phyloP scores from a whole-genome alignment of 371 early-diverging fungal genomes.

The Rhizopus stolonifer region DNA sequence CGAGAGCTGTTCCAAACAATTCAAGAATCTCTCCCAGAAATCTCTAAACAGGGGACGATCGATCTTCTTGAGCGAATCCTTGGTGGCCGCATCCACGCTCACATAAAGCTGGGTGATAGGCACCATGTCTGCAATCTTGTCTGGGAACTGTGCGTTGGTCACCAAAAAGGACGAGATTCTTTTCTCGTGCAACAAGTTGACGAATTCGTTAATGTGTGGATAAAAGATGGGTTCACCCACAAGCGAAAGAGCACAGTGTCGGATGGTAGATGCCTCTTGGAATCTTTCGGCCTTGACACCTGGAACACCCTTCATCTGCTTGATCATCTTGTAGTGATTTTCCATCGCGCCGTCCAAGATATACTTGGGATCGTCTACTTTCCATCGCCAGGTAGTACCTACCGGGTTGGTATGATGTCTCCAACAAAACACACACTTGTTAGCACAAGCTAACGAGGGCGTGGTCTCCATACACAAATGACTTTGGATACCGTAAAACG shows the following conservation, averaged over 20 bases:
- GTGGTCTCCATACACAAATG: slow-evolving; percentile 75
- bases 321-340: slow-evolving; percentile 79
- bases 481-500: slow-evolving; percentile 69
- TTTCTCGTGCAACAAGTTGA: slow-evolving; percentile 65
- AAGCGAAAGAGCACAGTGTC: slow-evolving; percentile 74
- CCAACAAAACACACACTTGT: slow-evolving; percentile 86
- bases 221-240: slow-evolving; percentile 85
- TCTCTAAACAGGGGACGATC: slow-evolving; percentile 81
- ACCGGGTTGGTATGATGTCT: slow-evolving; percentile 83
- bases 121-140: slow-evolving; percentile 62
- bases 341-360: slow-evolving; percentile 76
- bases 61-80: slow-evolving; percentile 76
- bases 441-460: slow-evolving; percentile 77
- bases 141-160: slow-evolving; percentile 84
- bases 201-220: slow-evolving; percentile 82
- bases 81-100: slow-evolving; percentile 78
- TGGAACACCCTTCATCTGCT: slow-evolving; percentile 78
- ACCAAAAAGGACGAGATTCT: slow-evolving; percentile 80
- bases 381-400: slow-evolving; percentile 76
- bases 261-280: slow-evolving; percentile 69
- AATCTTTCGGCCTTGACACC: slow-evolving; percentile 76
- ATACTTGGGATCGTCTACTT: slow-evolving; percentile 71
- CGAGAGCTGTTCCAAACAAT: slow-evolving; percentile 64
- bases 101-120: slow-evolving; percentile 83
- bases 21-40: slow-evolving; percentile 82